Conservation (phyloP, 192 early-diverging fungal species). For the Pilobolus umbonatus region DNA sequence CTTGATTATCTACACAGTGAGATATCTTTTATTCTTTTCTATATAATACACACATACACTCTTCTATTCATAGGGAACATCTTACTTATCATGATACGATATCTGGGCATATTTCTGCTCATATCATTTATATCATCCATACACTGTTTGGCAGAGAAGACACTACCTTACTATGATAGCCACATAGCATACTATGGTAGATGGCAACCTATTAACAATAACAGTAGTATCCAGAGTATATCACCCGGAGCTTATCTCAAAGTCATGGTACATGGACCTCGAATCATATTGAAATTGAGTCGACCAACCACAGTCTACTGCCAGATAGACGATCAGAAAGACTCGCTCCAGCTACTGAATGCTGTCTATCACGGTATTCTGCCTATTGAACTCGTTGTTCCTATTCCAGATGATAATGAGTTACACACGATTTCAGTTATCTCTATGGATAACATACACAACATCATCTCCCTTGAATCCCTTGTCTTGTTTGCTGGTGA, state of each 20-base stretch:
- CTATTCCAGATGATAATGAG: background rate
- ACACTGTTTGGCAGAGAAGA: no score
- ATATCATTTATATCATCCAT: no score
- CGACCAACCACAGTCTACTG: background rate
- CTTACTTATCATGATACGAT: no score
- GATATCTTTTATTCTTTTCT: no score
- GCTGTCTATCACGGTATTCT: background rate
- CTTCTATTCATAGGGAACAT: no score
- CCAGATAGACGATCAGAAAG: conserved; percentile 9
- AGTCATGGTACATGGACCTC: conserved; percentile 4
- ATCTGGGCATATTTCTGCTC: no score
- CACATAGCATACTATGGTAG: conserved; percentile 22
- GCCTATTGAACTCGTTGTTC: conserved; percentile 11
- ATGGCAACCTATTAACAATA: conserved; percentile 14
- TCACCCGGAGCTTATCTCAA: conserved; percentile 29
- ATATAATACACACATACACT: no score
- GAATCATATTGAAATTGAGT: conserved; percentile 8
- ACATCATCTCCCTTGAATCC: background rate
- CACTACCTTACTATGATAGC: conserved; percentile 1
- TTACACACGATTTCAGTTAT: background rate
- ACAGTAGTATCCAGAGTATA: conserved; percentile 11
- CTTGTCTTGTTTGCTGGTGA: no score
- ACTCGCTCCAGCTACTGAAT: background rate
- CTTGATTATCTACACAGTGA: no score
- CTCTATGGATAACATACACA: background rate